Base-by-base conservation (phyloP, 2,329 filamentous ascomycete species). In the Alternaria triticina region DNA sequence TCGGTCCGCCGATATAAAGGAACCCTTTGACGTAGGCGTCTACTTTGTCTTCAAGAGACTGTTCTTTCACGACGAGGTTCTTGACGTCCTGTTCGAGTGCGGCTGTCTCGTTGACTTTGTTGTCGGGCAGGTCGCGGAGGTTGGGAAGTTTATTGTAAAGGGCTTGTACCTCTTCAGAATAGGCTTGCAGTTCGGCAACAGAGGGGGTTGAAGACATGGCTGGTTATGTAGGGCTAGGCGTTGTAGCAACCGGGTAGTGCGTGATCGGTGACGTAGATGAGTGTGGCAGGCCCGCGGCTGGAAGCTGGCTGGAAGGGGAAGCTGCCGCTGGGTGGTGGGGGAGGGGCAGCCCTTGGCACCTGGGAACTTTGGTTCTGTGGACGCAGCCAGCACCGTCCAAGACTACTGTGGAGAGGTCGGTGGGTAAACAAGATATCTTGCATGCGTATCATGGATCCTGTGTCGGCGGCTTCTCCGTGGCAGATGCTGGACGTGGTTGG, bases 211-310 rank as follows among this genome's bases (percentile, higher is more conserved):
- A 49, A 44, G 56, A 10, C 59, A 64, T 62, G 28, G 20, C 61
- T 47, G 69, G 57, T 73, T 67, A 73, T 70, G 61, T 66, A 70
- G 66, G 59, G 8, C 44, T 44, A 4, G 40, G 15, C 25, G 28
- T 44, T 55, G 59, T 40, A 47, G 59, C 45, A 30, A 33, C 1
- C n/a, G 36, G 9, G 59, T 60, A 49, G 59, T 55, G 61, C 54
- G 61, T 66, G 67, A 69, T 66, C 65, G 63, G 71, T 73, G 71
- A 73, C 71, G 71, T 73, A 72, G 64, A 62, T 57, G 59, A 58
- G 33, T 46, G 30, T 44, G 51, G 49, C 43, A 28, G 47, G 59
- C 28, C 33, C 56, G 43, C 17, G 36, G 30, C 36, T 57, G 49
- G 55, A 58, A 59, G 47, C 22, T 52, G 51, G 54, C 49, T 52